These are phyloP conservation scores for Candida nonsorbophila DNA, from an alignment of 805 yeast species.

Conservation along the genomic window DNA sequence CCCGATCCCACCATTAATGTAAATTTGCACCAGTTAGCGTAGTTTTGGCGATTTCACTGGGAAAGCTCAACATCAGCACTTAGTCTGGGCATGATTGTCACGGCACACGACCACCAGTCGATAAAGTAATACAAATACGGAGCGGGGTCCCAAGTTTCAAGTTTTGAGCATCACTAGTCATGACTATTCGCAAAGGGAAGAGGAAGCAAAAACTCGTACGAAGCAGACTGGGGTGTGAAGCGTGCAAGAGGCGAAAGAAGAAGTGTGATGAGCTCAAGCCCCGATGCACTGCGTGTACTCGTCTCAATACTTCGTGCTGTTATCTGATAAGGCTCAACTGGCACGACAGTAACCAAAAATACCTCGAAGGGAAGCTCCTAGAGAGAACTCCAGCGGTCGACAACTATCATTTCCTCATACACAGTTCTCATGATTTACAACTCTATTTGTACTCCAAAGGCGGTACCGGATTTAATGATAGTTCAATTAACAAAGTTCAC, in stretches of 20 bases:
- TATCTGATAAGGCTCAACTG: constrained; percentile 16
- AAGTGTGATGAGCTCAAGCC: constrained; percentile 50
- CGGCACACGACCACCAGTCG: too few relatives aligned
- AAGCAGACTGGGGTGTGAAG: constrained; percentile 56
- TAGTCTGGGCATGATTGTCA: too few relatives aligned
- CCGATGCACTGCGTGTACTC: constrained; percentile 43
- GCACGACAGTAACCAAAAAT: constrained; percentile 10
- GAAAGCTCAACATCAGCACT: not conserved
- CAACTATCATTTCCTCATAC: too few relatives aligned
- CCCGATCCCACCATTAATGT: not conserved
- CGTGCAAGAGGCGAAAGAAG: constrained; percentile 61
- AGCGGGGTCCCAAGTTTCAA: too few relatives aligned
- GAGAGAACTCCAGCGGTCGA: not conserved
- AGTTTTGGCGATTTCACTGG: not conserved
- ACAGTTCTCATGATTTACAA: too few relatives aligned
- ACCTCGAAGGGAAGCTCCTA: not conserved
- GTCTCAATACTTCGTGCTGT: constrained; percentile 40
- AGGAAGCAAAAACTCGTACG: too few relatives aligned
- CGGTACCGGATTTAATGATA: too few relatives aligned
- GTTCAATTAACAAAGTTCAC: too few relatives aligned
- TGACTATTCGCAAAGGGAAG: too few relatives aligned
- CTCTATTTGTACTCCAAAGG: too few relatives aligned
- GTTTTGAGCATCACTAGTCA: too few relatives aligned
- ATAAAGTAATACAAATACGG: too few relatives aligned
- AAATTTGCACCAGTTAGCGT: not conserved